Base-by-base conservation (phyloP, 169 alveolate species). In the Eimeria maxima region DNA sequence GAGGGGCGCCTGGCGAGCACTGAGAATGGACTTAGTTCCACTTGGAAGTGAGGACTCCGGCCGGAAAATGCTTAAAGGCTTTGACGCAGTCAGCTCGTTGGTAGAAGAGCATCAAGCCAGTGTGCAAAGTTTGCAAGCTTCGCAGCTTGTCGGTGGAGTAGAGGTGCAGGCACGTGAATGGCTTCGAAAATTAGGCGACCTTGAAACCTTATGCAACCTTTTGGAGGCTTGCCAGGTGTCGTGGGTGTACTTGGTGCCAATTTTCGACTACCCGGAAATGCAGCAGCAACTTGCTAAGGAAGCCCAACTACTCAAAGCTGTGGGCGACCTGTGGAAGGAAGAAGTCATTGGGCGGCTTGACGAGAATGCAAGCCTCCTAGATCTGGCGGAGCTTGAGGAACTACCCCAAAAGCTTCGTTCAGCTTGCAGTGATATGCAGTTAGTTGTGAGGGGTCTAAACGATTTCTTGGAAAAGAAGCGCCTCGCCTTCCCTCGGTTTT, bases 401-500 rank as follows among this genome's bases (percentile, higher is more conserved):
- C 98, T 97, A 81, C 96, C 97, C 80, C 95, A 97, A 87, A 94
- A 97, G 96, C 97, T 98, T 83, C 97, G 96, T 27, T 98, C 98
- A 57, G 98, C 98, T 63, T 98, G 98, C 96, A 97, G 95, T 94
- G 98, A 98, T 86, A 97, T 98, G 50, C 99, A 98, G 90, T 96
- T 96, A 80, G 98, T 99, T 65, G 97, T 98, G 95, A 97, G 98
- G 97, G 97, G 98, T 27, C 96, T 99, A 80, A 98, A 98, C 97
- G 99, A 98, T 95, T 99, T 98, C 96, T 98, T 99, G 73, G 99
- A 98, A 84, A 98, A 98, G 50, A 99, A 99, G 96, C 97, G 98
- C 1, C 65, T 97, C 50, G 97, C 95, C 67, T 98, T 98, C 94
- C 99, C 99, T 27, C 97, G 99, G 63, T 98, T 99, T 96, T 98